Conservation (phyloP, 1,139 yeast species). For the Blastobotrys buckinghamii region DNA sequence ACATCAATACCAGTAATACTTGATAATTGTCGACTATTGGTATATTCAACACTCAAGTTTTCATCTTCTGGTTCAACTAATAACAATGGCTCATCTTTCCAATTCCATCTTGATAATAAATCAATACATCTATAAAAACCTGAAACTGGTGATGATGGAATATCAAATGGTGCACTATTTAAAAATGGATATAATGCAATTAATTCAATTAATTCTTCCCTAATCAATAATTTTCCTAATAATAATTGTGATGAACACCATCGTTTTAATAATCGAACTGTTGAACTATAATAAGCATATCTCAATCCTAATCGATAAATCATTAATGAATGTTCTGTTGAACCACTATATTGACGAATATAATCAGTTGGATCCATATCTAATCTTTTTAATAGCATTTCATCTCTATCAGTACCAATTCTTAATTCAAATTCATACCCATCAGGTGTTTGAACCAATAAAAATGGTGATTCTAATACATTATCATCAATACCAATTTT, state of each 20-base stretch:
- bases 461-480: slow-evolving; percentile 42
- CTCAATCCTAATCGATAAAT: slow-evolving; percentile 65
- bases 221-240: slow-evolving; percentile 48
- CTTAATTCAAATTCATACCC: slow-evolving; percentile 79
- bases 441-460: slow-evolving; percentile 72
- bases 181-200: slow-evolving; percentile 80
- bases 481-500: slow-evolving; percentile 52
- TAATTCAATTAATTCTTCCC: slow-evolving; percentile 76
- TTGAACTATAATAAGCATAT: slow-evolving; percentile 69
- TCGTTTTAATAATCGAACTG: slow-evolving; percentile 75
- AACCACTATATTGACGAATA: slow-evolving; percentile 56
- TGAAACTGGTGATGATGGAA: slow-evolving; percentile 70
- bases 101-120: slow-evolving; percentile 81
- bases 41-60: slow-evolving; percentile 36
- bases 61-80: slow-evolving; percentile 48
- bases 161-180: slow-evolving; percentile 74
- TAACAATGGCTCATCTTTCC: slow-evolving; percentile 83
- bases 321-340: slow-evolving; percentile 78
- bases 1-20: slow-evolving; percentile 50
- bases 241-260: slow-evolving; percentile 64
- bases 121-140: slow-evolving; percentile 75
- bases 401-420: slow-evolving; percentile 78
- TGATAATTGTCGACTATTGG: slow-evolving; percentile 15
- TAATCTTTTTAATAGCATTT: slow-evolving; percentile 52
- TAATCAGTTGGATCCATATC: slow-evolving; percentile 15